These are phyloP conservation scores for Pythium rishiriense DNA, from an alignment of 352 stramenopile genomes.

Conservation along the genomic window DNA sequence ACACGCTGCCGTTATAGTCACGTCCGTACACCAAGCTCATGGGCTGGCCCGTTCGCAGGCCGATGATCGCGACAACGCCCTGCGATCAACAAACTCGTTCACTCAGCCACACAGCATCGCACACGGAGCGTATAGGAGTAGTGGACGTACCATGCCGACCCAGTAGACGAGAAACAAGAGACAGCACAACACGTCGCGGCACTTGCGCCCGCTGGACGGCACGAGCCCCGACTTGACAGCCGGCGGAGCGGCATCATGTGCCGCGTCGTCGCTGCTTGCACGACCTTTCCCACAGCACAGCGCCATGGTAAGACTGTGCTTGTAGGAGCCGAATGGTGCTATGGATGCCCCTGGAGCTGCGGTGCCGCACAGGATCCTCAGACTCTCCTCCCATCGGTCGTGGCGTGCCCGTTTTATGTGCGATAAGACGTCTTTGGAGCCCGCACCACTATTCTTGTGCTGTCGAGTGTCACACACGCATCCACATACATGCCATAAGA, in stretches of 20 bases:
- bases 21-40: slow-evolving; percentile 77
- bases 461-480: too few species aligned
- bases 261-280: background rate
- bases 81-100: too few species aligned
- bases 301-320: slow-evolving; percentile 5
- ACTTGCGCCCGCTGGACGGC: slow-evolving; percentile 36
- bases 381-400: too few species aligned
- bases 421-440: background rate
- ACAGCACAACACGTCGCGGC: slow-evolving; percentile 78
- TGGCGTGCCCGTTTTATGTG: slow-evolving; percentile 3
- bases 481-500: background rate
- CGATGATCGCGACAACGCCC: slow-evolving; percentile 61
- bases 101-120: too few species aligned
- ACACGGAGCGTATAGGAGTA: background rate
- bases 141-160: slow-evolving; percentile 64
- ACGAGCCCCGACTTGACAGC: slow-evolving; percentile 30
- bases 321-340: background rate
- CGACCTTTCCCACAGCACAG: slow-evolving; percentile 25
- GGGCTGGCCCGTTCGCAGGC: slow-evolving; percentile 63
- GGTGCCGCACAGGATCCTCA: too few species aligned
- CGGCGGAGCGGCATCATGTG: slow-evolving; percentile 9
- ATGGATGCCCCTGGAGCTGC: too few species aligned
- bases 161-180: slow-evolving; percentile 86
- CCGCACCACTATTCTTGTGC: background rate
- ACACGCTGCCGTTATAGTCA: slow-evolving; percentile 84